Evolutionary conservation across 176 grass and related monocot species (phyloP), one percentile per base, ranked within the genome.

Genomic region (Bonia amplexicaulis): DNA sequence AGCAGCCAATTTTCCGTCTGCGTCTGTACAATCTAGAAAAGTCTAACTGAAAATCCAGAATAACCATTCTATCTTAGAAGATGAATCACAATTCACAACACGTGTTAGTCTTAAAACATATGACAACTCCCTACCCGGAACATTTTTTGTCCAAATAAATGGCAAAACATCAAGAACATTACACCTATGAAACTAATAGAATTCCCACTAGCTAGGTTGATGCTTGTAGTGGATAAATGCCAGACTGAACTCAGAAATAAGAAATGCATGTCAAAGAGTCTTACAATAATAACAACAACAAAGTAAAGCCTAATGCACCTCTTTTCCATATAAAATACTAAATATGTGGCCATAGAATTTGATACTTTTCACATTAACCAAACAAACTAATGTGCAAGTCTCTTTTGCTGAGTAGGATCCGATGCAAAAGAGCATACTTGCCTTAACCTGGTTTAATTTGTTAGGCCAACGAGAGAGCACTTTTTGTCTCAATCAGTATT

Each of bases 341-440:
- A 81, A 81, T 68, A 41, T n/a, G 66, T 27, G 66, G 47, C 35
- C 35, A 73, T 39, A 37, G 40, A 26, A 67, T 80, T 80, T 74
- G 60, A 46, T 48, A 70, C 19, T 47, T 59, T 23, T 78, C 48
- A 37, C 7, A 52, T 78, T 78, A 59, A 84, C 66, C 66, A 37
- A 69, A 46, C 47, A 57, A 55, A 73, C 14, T 33, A 73, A 66
- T 84, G 37, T 58, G 75, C 46, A 22, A 73, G 20, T 33, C 65
- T 47, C 37, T 65, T 37, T 66, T 71, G 87, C 75, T 89, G 87
- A 84, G 75, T 89, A 89, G 81, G 87, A 84, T 89, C 87, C 48
- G 58, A 84, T 84, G 75, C 81, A 74, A 89, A 74, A 84, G 81
- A 27, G 48, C 47, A 66, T 29, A 48, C 37, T 84, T 73, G 74